Base-by-base conservation (phyloP, 805 yeast genomes). In the Metschnikowia orientalis region DNA sequence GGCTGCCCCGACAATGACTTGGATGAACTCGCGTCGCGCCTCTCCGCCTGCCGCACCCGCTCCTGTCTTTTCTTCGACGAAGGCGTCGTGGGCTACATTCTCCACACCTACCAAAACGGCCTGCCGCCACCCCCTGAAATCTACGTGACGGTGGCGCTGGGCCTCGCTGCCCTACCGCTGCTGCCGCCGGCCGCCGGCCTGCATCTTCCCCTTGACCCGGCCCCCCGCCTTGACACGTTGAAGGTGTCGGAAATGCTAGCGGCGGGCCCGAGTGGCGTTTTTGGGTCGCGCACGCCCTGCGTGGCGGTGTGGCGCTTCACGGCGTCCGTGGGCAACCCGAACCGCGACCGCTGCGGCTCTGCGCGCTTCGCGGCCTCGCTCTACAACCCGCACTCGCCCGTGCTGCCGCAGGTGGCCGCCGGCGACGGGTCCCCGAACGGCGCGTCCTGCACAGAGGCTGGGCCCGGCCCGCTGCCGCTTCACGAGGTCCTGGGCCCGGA, bases 61-160 rank as follows among this genome's bases (percentile, higher is more conserved):
- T 9, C 28, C 21, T 27, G 30, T 13, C 45, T 55, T 13, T 62
- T 59, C 34, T 57, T 53, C 37, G 65, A 60, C 32, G 68, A 62
- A 33, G 27, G 41, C 3, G 42, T 59, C 18, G 31, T 36, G 8
- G 66, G 61, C 1, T 61, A 51, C 37, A 32, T 61, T 15, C 30
- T 57, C 17, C 49, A 45, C 35, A 35, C 48, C 12, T 30, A 19
- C 22, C 24, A 27, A 8, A 27, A 32, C 4, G 18, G 12, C 18
- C 15, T 12, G 1, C 29, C 11, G 21, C 39, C 37, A 20, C 37
- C 39, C 8, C 8, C 24, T 10, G 27, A 19, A 12, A 34, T 36
- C 8, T 37, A 22, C 20, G 26, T 42, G 32, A 21, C 30, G 14
- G 31, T 30, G 20, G 10, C n/a, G n/a, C n/a, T n/a, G n/a, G n/a